A percentile compares a stretch with the other conserved stretches of the same genome.
Conservation (phyloP, 1,284 basidiomycete genomes). For the Jaminaea rosea region DNA sequence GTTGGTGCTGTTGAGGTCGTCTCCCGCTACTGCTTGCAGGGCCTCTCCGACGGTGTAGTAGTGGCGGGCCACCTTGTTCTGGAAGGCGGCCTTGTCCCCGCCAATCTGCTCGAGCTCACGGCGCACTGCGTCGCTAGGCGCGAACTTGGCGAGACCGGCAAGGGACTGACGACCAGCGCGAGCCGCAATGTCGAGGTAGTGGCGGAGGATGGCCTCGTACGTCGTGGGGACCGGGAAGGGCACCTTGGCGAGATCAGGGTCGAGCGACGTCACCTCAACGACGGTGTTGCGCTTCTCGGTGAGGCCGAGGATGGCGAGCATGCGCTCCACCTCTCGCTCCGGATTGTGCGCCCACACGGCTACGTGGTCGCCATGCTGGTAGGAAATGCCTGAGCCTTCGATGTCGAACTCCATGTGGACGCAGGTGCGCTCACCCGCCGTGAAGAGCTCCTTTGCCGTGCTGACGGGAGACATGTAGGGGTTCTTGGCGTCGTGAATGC, state of each 20-base stretch:
- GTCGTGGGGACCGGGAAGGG: constrained; percentile 97
- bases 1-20: constrained; percentile 57
- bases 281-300: constrained; percentile 60
- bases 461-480: constrained; percentile 79
- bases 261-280: constrained; percentile 81
- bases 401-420: constrained; percentile 91
- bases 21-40: constrained; percentile 72
- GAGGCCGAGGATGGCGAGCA: constrained; percentile 76
- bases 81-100: constrained; percentile 77
- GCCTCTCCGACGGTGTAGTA: constrained; percentile 85
- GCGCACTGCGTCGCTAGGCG: constrained; percentile 70
- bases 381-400: constrained; percentile 90
- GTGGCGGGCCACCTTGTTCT: constrained; percentile 63
- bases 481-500: constrained; percentile 94
- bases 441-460: constrained; percentile 74
- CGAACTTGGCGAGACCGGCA: constrained; percentile 74
- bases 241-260: constrained; percentile 94
- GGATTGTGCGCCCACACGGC: constrained; percentile 95
- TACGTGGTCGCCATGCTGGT: constrained; percentile 96
- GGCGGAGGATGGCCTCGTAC: constrained; percentile 82
- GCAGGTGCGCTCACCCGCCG: constrained; percentile 74
- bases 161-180: constrained; percentile 88
- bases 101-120: constrained; percentile 68
- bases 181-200: constrained; percentile 93
- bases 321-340: constrained; percentile 78